Evolutionary conservation across 148 eudicot species (phyloP).

Genomic region (Silene conica): DNA sequence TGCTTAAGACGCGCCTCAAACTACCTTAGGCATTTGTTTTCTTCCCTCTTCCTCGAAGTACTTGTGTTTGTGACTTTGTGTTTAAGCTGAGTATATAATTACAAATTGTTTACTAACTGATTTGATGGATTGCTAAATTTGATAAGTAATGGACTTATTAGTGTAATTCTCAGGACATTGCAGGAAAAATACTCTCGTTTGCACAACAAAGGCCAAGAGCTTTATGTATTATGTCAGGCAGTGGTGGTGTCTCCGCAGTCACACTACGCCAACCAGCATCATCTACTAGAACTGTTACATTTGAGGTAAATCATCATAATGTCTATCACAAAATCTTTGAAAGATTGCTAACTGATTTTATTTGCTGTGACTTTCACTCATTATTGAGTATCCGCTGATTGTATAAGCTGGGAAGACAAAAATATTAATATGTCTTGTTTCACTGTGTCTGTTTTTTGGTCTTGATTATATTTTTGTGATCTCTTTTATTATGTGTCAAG

Average conservation of each 20-base stretch:
- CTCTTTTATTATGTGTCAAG: no score
- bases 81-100: no score
- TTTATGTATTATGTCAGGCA: conserved; percentile 73
- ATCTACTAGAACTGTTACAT: conserved; percentile 48
- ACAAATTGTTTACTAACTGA: neutral
- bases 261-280: conserved; percentile 64
- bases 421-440: neutral
- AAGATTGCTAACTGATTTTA: neutral
- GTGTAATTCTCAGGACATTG: conserved; percentile 54
- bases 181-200: conserved; percentile 64
- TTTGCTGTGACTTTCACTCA: neutral
- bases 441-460: no score
- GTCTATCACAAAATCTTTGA: neutral
- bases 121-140: no score
- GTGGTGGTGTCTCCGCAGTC: conserved; percentile 76
- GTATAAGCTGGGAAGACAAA: neutral
- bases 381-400: neutral
- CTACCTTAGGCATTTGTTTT: no score
- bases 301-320: conserved; percentile 44
- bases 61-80: no score
- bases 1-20: no score
- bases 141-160: no score
- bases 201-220: conserved; percentile 89
- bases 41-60: no score
- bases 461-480: neutral